These are phyloP conservation scores for Austroboletus rostrupii DNA, from an alignment of 1,284 basidiomycete species.

Conservation along the genomic window DNA sequence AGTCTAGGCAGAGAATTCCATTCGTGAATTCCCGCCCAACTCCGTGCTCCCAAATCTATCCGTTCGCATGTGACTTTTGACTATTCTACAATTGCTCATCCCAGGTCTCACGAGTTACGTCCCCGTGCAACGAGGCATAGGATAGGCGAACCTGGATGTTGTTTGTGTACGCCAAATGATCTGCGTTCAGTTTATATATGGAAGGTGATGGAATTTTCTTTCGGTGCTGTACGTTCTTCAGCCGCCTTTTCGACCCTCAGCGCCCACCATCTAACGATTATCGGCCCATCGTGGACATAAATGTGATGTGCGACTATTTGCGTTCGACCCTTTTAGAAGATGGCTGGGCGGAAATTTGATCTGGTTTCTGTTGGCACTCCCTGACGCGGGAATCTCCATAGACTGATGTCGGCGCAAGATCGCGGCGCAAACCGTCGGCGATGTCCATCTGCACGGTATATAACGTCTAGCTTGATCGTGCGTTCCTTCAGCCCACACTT, in stretches of 20 bases:
- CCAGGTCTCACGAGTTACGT: neutral
- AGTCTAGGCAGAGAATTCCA: too few relatives aligned
- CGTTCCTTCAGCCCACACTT: neutral
- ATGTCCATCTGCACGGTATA: constrained; percentile 5
- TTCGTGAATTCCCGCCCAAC: too few relatives aligned
- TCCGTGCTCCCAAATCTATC: neutral
- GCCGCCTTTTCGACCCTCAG: neutral
- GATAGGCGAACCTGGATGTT: neutral
- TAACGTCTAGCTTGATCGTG: neutral
- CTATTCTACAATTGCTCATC: neutral
- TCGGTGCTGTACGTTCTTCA: too few relatives aligned
- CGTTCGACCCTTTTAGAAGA: neutral
- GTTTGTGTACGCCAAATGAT: neutral
- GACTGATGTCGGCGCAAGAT: neutral
- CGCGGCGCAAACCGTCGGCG: neutral
- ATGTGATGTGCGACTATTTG: neutral
- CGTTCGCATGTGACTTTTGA: neutral
- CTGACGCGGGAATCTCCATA: neutral
- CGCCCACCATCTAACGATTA: neutral
- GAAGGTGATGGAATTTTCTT: neutral
- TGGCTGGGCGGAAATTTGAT: neutral
- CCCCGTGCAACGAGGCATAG: neutral
- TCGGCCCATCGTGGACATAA: neutral
- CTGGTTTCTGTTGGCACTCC: too few relatives aligned
- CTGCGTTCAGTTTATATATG: neutral